Evolutionary conservation across 1,284 basidiomycete species (phyloP), one percentile per base, ranked within the genome.

Genomic region (Ustilago crameri): DNA sequence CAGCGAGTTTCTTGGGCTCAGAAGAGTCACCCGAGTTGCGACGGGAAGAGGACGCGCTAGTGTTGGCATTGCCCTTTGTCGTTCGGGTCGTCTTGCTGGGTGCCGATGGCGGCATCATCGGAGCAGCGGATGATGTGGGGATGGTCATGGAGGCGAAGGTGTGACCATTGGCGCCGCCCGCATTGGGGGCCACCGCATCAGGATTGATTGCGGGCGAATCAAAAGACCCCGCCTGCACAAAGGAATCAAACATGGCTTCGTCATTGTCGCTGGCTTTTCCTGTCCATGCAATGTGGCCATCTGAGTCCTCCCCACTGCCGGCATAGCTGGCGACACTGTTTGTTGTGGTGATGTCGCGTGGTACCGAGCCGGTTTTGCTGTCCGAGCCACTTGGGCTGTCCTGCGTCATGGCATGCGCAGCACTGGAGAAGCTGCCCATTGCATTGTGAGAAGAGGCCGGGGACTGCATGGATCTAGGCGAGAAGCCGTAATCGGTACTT

Each of bases 231-330:
- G 76, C 68, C 22, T 78, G 72, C 18, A 80, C 74, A 44, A 80
- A 64, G 9, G 75, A 75, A 32, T 80, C 76, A 38, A 80, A 80
- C 76, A 80, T 80, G 45, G 69, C 76, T 32, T 80, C 76, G 44
- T 78, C 76, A n/a, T 74, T 66, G 48, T 64, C 66, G 23, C 56
- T 51, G 10, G 59, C 35, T 24, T 74, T 64, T n/a, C 45, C 62
- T 8, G 51, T 34, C 64, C 64, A 68, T 10, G 53, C 59, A 1
- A 63, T 49, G 34, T 60, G 62, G 18, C 60, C 50, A 50, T 67
- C 71, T 18, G 71, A 69, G 30, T 74, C 66, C 10, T 74, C 66
- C 22, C 71, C 71, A 34, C 71, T 69, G 23, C 66, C 66, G 9
- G 58, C 61, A 35, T 65, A 62, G 38, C 51, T 61, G n/a, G 49